These are phyloP conservation scores for Sphaerulina vaccinii DNA, from an alignment of 2,329 filamentous ascomycete species.

Conservation along the genomic window DNA sequence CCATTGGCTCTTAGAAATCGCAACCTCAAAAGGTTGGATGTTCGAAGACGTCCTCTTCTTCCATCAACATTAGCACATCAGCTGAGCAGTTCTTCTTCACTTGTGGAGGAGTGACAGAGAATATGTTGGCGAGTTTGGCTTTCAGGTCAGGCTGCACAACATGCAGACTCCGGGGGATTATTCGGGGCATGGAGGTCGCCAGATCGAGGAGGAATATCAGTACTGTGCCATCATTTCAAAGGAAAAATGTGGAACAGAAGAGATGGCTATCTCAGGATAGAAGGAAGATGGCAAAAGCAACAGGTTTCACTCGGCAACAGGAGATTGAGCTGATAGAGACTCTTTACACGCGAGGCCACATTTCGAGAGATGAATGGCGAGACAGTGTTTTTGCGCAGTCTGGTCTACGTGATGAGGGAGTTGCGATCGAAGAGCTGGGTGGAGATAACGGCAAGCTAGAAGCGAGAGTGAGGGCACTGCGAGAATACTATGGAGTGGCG, in stretches of 20 bases:
- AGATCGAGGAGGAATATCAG: constrained; percentile 5
- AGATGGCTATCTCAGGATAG: neutral
- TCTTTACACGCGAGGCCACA: constrained; percentile 21
- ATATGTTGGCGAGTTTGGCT: constrained; percentile 3
- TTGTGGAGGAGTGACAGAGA: neutral
- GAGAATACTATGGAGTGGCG: constrained; percentile 50
- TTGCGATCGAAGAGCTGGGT: constrained; percentile 3
- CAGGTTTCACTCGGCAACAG: constrained; percentile 18
- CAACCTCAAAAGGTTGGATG: too few relatives aligned
- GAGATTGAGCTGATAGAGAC: constrained; percentile 21
- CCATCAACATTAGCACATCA: neutral
- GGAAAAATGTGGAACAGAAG: neutral
- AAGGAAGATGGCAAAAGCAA: neutral
- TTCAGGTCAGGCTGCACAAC: constrained; percentile 12
- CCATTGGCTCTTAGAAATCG: too few relatives aligned
- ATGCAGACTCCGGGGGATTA: constrained; percentile 17
- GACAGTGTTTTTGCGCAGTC: constrained; percentile 19
- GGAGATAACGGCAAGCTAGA: constrained; percentile 14
- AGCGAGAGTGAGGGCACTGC: constrained; percentile 17
- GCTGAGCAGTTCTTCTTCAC: neutral
- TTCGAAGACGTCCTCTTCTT: too few relatives aligned
- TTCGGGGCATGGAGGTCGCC: constrained; percentile 16
- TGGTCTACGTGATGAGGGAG: constrained; percentile 13
- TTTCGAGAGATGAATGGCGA: constrained; percentile 25
- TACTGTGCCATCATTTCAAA: neutral